phyloP scores from a whole-genome alignment of 176 grass and related monocot species.

The Avena sativa region DNA sequence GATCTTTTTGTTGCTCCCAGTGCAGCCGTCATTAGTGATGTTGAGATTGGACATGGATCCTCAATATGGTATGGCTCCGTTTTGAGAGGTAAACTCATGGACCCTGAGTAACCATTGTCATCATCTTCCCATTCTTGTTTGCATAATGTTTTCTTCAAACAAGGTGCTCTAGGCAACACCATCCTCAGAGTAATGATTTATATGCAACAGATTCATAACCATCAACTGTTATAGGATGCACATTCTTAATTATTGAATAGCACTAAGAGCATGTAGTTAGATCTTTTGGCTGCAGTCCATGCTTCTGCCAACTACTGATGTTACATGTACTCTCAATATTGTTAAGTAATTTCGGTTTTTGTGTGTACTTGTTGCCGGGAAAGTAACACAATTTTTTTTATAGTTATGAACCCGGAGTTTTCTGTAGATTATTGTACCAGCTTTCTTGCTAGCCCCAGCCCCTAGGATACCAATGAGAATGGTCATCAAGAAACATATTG shows the following conservation, averaged over 20 bases:
- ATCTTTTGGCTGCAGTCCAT: background rate
- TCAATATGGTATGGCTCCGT: conserved; percentile 97
- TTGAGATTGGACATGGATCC: conserved; percentile 81
- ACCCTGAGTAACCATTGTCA: background rate
- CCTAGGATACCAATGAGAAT: background rate
- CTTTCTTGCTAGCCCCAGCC: background rate
- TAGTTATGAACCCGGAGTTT: background rate
- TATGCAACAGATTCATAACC: background rate
- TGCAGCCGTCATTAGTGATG: conserved; percentile 90
- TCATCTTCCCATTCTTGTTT: conserved; percentile 2
- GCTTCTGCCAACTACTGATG: background rate
- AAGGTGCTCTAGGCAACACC: background rate
- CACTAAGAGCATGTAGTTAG: background rate
- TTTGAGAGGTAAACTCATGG: conserved; percentile 81
- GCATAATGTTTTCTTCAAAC: background rate
- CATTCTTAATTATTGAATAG: background rate
- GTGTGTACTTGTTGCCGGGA: background rate
- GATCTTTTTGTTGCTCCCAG: conserved; percentile 95
- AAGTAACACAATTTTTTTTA: background rate
- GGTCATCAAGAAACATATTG: too few species aligned
- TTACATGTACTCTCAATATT: background rate
- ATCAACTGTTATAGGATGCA: background rate
- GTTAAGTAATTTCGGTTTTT: background rate
- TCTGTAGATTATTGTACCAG: conserved; percentile 1
- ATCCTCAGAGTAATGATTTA: background rate